Conservation (phyloP, 2,329 filamentous ascomycete species). For the Arthrobotrys iridis region DNA sequence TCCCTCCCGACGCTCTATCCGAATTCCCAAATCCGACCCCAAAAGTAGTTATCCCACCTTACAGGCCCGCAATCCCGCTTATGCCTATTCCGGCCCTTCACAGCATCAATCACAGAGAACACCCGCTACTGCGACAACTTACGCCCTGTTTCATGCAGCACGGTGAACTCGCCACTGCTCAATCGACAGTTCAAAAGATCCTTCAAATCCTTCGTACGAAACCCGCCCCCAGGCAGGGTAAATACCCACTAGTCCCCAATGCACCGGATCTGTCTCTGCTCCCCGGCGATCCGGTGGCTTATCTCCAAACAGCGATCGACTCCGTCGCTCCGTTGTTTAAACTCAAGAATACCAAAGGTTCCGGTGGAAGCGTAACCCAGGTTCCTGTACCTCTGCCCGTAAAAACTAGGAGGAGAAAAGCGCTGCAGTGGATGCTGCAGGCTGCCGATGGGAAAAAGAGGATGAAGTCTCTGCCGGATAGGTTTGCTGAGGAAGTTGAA, state of each 20-base stretch:
- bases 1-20: constrained; percentile 57
- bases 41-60: constrained; percentile 58
- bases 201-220: constrained; percentile 78
- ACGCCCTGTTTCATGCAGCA: constrained; percentile 91
- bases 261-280: constrained; percentile 80
- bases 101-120: constrained; percentile 82
- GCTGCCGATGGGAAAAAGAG: constrained; percentile 81
- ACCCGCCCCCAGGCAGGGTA: constrained; percentile 78
- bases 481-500: constrained; percentile 65
- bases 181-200: constrained; percentile 66
- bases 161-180: constrained; percentile 89
- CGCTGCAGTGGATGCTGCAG: constrained; percentile 89
- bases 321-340: constrained; percentile 88
- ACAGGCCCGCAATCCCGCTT: constrained; percentile 78
- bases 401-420: constrained; percentile 78
- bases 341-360: constrained; percentile 77
- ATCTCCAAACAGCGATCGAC: constrained; percentile 90
- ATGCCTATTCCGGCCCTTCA: constrained; percentile 71
- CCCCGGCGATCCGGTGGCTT: constrained; percentile 86
- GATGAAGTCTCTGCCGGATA: constrained; percentile 60
- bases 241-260: constrained; percentile 77
- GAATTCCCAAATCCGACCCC: constrained; percentile 58
- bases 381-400: constrained; percentile 80
- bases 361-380: constrained; percentile 83
- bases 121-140: constrained; percentile 84